A percentile compares a stretch with the other conserved stretches of the same genome.
phyloP scores from a whole-genome alignment of 805 yeast genomes.

The Starmerella cellae region DNA sequence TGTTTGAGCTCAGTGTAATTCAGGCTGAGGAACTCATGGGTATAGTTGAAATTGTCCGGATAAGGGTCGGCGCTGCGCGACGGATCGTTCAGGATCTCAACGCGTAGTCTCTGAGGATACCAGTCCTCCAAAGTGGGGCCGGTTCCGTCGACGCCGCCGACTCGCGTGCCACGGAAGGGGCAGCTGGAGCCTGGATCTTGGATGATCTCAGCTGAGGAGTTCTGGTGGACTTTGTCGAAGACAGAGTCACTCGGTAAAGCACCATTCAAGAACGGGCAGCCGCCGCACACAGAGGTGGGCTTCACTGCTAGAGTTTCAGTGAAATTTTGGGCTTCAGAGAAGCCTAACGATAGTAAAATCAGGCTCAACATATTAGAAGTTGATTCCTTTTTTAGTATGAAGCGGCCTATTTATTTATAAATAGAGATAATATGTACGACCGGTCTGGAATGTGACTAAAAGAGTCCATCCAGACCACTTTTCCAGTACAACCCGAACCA shows the following conservation, averaged over 20 bases:
- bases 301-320: conserved; percentile 3
- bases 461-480: neutral
- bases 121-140: conserved; percentile 13
- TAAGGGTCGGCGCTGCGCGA: conserved; percentile 11
- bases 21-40: conserved; percentile 9
- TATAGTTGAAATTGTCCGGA: conserved; percentile 9
- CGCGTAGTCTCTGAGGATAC: conserved; percentile 15
- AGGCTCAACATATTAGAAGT: neutral
- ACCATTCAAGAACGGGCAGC: neutral
- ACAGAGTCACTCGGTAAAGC: neutral
- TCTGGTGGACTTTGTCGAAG: neutral
- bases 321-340: neutral
- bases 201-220: neutral
- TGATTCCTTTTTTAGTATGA: neutral
- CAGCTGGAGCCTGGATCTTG: conserved; percentile 2
- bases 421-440: no score
- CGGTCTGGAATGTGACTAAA: neutral
- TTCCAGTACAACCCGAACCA: no score
- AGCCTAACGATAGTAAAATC: neutral
- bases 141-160: conserved; percentile 14
- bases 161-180: conserved; percentile 16
- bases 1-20: conserved; percentile 13
- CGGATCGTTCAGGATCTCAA: conserved; percentile 14
- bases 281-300: neutral
- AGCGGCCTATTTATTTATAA: neutral